phyloP scores from a whole-genome alignment of 768 basidiomycete species.

The Mycena rosella region DNA sequence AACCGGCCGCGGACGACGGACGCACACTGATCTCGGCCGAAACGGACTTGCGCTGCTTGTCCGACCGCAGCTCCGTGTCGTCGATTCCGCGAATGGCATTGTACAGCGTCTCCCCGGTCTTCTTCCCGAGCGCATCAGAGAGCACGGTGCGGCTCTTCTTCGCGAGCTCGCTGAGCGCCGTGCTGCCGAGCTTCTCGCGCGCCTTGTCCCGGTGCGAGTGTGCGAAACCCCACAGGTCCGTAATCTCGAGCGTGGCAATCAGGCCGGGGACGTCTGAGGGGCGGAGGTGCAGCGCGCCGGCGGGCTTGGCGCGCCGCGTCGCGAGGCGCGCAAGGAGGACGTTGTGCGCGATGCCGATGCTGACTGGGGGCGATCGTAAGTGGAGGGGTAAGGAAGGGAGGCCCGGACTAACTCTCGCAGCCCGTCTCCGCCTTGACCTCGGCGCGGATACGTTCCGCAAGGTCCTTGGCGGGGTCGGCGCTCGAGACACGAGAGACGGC shows the following conservation, averaged over 20 bases:
- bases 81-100: slow-evolving; percentile 90
- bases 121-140: slow-evolving; percentile 80
- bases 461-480: slow-evolving; percentile 76
- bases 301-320: slow-evolving; percentile 92
- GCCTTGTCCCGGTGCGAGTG: slow-evolving; percentile 82
- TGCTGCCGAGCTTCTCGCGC: slow-evolving; percentile 79
- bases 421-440: slow-evolving; percentile 84
- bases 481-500: slow-evolving; percentile 59
- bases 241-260: slow-evolving; percentile 78
- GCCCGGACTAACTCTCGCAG: slow-evolving; percentile 76
- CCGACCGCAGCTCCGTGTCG: slow-evolving; percentile 80
- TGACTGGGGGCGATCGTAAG: slow-evolving; percentile 65
- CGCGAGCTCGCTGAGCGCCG: slow-evolving; percentile 76
- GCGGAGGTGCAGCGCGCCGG: slow-evolving; percentile 82
- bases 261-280: slow-evolving; percentile 64
- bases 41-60: slow-evolving; percentile 91
- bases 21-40: slow-evolving; percentile 95
- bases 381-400: not conserved
- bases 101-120: slow-evolving; percentile 87
- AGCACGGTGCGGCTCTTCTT: slow-evolving; percentile 74
- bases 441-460: slow-evolving; percentile 85
- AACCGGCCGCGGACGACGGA: slow-evolving; percentile 31
- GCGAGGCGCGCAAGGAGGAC: slow-evolving; percentile 94
- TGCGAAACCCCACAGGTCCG: slow-evolving; percentile 91
- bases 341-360: slow-evolving; percentile 93